Evolutionary conservation across 2,329 filamentous ascomycete genomes (phyloP), one percentile per base, ranked within the genome.

Genomic region (Beauveria asiatica): DNA sequence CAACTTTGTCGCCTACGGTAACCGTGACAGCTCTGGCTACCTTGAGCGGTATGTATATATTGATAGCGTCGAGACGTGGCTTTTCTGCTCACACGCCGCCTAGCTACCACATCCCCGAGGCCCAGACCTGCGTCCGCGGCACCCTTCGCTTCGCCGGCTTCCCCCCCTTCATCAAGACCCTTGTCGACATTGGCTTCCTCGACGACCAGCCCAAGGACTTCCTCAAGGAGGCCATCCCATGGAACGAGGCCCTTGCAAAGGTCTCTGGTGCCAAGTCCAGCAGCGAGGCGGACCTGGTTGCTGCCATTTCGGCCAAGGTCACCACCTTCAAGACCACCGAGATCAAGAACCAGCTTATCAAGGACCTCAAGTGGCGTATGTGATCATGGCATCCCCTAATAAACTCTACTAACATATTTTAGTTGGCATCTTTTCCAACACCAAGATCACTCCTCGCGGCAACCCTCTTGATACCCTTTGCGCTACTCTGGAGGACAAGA

Each of bases 391-490:
- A 23, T n/a, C 2, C 39, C 5, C 33, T 17, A 16, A 10, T 17
- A 17, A 42, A 5, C 11, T 57, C 16, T 41, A n/a, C 60, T 61
- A 45, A 61, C 7, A 5, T 2, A 37, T n/a, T 19, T 57, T 3
- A 60, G 60, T 88, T 65, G 82, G 82, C 33, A 71, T 86, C 63
- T 88, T 91, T 76, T 87, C 84, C 48, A 81, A 86, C 65, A 81
- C 84, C 70, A 77, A 83, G 72, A 91, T 88, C 70, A 87, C 77
- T 6, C 87, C 90, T 30, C 80, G 84, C 60, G 88, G 85, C 59
- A 96, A 90, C 78, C 88, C 91, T 4, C 83, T 96, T 25, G 92
- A 96, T 74, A 93, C 89, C n/a, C 84, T 96, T 44, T 96, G 92
- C 77, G 90, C 90, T 37, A 89, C 86, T 3, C 83, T 96, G 33